phyloP scores from a whole-genome alignment of 2,329 filamentous ascomycete species.

The Paecilomyces niveus region DNA sequence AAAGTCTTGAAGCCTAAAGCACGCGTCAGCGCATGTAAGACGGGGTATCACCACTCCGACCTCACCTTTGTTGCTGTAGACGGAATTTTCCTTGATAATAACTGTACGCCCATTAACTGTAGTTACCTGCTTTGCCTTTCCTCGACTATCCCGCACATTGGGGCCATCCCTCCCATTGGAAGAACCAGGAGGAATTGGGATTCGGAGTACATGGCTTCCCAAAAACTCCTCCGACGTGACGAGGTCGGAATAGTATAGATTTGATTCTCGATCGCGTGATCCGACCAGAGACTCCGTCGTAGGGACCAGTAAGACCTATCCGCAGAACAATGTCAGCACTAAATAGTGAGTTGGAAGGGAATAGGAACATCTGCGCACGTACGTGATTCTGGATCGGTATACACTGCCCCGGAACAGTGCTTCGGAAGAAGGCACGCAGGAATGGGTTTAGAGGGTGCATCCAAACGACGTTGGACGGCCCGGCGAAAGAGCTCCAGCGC shows the following conservation, averaged over 20 bases:
- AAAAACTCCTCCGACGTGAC: conserved; percentile 90
- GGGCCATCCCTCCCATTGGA: conserved; percentile 47
- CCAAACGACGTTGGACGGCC: conserved; percentile 48
- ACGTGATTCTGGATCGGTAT: conserved; percentile 82
- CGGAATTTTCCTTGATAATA: conserved; percentile 83
- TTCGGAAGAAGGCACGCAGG: conserved; percentile 97
- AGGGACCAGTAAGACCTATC: conserved; percentile 77
- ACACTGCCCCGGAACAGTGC: conserved; percentile 85
- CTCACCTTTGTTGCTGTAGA: conserved; percentile 94
- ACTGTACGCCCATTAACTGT: conserved; percentile 90
- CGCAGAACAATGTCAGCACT: conserved; percentile 5
- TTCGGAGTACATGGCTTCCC: conserved; percentile 89
- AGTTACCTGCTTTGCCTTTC: conserved; percentile 88
- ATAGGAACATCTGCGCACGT: conserved; percentile 15
- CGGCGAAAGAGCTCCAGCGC: conserved; percentile 22
- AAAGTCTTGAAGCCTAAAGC: conserved; percentile 76
- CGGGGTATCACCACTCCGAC: background rate
- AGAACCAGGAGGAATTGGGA: conserved; percentile 52
- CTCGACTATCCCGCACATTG: conserved; percentile 75
- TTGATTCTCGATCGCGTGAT: conserved; percentile 79
- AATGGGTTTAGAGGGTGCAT: conserved; percentile 99
- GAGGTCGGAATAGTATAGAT: conserved; percentile 68
- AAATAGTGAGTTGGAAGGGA: conserved; percentile 3
- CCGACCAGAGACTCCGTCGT: conserved; percentile 86
- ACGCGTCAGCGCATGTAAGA: conserved; percentile 9